These are phyloP conservation scores for Dipteronia dyeriana DNA, from an alignment of 345 rosid genomes.

Conservation along the genomic window DNA sequence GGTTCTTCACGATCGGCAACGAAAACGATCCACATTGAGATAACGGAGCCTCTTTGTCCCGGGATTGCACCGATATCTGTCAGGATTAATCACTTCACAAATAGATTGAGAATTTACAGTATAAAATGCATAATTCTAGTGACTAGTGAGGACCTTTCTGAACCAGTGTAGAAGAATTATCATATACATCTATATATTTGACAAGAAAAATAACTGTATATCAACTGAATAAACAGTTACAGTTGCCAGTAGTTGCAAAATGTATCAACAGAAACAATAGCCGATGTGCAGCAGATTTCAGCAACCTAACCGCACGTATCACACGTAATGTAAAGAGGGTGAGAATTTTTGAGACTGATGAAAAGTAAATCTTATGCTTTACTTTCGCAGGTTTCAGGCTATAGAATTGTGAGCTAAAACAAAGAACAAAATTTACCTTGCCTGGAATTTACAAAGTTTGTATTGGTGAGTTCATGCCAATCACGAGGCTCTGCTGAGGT, in stretches of 20 bases:
- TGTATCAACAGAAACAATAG: constrained; percentile 21
- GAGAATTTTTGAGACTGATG: background rate
- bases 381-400: constrained; percentile 15
- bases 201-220: constrained; percentile 21
- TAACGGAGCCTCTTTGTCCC: background rate
- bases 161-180: background rate
- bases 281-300: constrained; percentile 26
- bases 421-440: constrained; percentile 29
- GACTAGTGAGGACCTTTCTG: background rate
- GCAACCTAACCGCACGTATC: constrained; percentile 2
- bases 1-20: no score
- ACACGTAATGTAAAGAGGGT: background rate
- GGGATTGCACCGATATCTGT: background rate
- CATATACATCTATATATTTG: background rate
- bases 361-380: constrained; percentile 22
- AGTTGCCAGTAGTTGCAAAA: constrained; percentile 12
- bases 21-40: background rate
- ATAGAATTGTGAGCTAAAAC: constrained; percentile 9
- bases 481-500: background rate
- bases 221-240: constrained; percentile 22
- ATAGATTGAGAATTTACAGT: background rate
- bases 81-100: background rate
- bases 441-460: constrained; percentile 23
- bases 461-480: constrained; percentile 16
- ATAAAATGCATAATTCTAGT: background rate